These are phyloP conservation scores for Diaporthe sp. DNA, from an alignment of 2,329 filamentous ascomycete species.

Conservation along the genomic window DNA sequence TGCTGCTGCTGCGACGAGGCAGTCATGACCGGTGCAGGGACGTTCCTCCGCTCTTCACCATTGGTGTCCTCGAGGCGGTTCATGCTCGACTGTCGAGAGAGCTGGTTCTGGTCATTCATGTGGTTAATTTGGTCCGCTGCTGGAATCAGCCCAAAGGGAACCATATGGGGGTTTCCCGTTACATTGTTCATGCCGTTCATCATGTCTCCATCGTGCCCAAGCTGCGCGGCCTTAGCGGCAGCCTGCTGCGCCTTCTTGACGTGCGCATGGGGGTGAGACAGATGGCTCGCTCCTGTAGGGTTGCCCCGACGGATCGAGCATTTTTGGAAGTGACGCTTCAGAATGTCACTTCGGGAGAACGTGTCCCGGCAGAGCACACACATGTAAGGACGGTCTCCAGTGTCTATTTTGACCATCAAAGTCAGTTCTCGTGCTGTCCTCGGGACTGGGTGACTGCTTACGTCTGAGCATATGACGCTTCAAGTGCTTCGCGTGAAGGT, in stretches of 20 bases:
- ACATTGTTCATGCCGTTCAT: conserved; percentile 71
- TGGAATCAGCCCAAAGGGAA: conserved; percentile 56
- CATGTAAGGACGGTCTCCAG: conserved; percentile 97
- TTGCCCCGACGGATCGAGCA: conserved; percentile 97
- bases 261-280: conserved; percentile 92
- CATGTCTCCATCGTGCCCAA: conserved; percentile 64
- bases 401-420: conserved; percentile 68
- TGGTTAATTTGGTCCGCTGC: conserved; percentile 66
- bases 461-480: conserved; percentile 96
- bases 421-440: conserved; percentile 34
- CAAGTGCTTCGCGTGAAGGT: conserved; percentile 95
- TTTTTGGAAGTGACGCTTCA: conserved; percentile 99
- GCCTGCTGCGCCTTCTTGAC: conserved; percentile 80
- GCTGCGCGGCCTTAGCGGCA: conserved; percentile 64
- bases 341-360: conserved; percentile 96
- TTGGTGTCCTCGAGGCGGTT: conserved; percentile 66
- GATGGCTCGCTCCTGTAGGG: conserved; percentile 91
- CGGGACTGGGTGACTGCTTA: conserved; percentile 67
- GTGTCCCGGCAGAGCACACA: conserved; percentile 98
- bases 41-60: conserved; percentile 67
- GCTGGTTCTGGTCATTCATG: conserved; percentile 71
- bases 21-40: conserved; percentile 63
- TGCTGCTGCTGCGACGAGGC: conserved; percentile 61
- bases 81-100: conserved; percentile 71
- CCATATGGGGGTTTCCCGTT: conserved; percentile 63